phyloP scores from a whole-genome alignment of 2,329 filamentous ascomycete species.

The Teratosphaeria viscida region DNA sequence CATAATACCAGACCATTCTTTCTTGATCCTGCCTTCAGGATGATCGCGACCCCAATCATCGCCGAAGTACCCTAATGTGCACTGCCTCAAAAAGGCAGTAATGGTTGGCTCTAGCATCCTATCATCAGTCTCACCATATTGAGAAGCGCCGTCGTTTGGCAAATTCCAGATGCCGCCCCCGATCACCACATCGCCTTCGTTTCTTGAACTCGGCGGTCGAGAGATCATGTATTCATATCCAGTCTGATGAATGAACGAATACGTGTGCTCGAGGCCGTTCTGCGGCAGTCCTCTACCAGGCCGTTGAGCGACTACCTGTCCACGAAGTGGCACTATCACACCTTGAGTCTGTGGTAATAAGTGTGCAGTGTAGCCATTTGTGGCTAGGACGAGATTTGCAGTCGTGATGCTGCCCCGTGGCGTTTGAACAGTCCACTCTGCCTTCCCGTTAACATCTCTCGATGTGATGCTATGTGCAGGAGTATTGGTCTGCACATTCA shows the following conservation, averaged over 20 bases:
- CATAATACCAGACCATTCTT: constrained; percentile 43
- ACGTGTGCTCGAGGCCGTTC: constrained; percentile 39
- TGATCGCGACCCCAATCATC: constrained; percentile 27
- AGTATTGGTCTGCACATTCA: constrained; percentile 46
- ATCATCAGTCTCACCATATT: constrained; percentile 50
- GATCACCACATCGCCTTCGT: constrained; percentile 47
- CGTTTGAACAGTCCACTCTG: constrained; percentile 13
- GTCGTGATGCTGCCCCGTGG: constrained; percentile 17
- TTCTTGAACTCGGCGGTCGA: constrained; percentile 36
- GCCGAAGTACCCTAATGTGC: constrained; percentile 43
- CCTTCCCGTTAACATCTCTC: not conserved
- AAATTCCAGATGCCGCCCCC: constrained; percentile 46
- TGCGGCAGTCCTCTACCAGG: constrained; percentile 28
- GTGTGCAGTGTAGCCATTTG: constrained; percentile 20
- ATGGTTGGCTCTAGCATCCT: constrained; percentile 41
- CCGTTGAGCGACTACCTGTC: constrained; percentile 30
- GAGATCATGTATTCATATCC: constrained; percentile 61
- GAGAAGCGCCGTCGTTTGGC: constrained; percentile 32
- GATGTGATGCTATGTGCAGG: constrained; percentile 23
- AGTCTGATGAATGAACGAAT: constrained; percentile 49
- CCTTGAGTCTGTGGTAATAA: constrained; percentile 13
- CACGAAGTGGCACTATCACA: constrained; percentile 30
- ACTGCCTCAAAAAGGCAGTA: constrained; percentile 37
- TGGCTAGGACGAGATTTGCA: constrained; percentile 18
- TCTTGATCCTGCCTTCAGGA: constrained; percentile 20